These are phyloP conservation scores for Sphagnurus paluster DNA, from an alignment of 1,284 basidiomycete species.

Conservation along the genomic window DNA sequence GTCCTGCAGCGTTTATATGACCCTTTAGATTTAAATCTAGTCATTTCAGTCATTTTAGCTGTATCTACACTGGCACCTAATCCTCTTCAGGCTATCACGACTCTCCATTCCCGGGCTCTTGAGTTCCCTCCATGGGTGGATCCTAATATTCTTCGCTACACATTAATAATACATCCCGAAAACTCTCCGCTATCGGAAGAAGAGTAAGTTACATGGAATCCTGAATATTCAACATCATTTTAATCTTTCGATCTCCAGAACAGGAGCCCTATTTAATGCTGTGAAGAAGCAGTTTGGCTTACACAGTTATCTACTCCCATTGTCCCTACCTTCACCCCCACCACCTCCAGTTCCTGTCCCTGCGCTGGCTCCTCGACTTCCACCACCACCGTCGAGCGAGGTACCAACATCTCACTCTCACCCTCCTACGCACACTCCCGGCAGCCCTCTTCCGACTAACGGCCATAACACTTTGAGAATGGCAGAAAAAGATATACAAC, in stretches of 20 bases:
- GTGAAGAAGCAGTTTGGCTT: constrained; percentile 82
- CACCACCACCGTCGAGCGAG: constrained; percentile 44
- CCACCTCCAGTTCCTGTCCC: constrained; percentile 68
- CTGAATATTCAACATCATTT: constrained; percentile 5
- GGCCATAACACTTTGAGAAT: constrained; percentile 54
- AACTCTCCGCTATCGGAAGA: constrained; percentile 71
- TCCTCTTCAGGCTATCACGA: constrained; percentile 72
- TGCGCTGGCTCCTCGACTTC: constrained; percentile 62
- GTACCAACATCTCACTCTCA: constrained; percentile 21
- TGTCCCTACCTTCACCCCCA: constrained; percentile 58
- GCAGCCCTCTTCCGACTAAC: constrained; percentile 16
- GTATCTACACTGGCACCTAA: constrained; percentile 77
- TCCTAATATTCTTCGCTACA: constrained; percentile 64
- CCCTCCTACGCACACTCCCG: constrained; percentile 15
- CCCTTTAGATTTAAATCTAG: not conserved
- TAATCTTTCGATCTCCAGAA: constrained; percentile 41
- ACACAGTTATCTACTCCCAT: constrained; percentile 66
- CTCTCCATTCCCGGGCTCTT: constrained; percentile 59
- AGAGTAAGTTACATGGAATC: constrained; percentile 54
- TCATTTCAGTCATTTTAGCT: constrained; percentile 63
- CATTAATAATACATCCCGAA: constrained; percentile 71
- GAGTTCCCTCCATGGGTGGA: constrained; percentile 82
- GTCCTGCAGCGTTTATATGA: constrained; percentile 27
- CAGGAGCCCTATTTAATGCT: constrained; percentile 74
- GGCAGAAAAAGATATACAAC: constrained; percentile 77